Percentiles rank a stretch among this genome's conserved stretches.
These are phyloP conservation scores for Metschnikowia amazonensis DNA, from an alignment of 805 yeast species.

Conservation along the genomic window DNA sequence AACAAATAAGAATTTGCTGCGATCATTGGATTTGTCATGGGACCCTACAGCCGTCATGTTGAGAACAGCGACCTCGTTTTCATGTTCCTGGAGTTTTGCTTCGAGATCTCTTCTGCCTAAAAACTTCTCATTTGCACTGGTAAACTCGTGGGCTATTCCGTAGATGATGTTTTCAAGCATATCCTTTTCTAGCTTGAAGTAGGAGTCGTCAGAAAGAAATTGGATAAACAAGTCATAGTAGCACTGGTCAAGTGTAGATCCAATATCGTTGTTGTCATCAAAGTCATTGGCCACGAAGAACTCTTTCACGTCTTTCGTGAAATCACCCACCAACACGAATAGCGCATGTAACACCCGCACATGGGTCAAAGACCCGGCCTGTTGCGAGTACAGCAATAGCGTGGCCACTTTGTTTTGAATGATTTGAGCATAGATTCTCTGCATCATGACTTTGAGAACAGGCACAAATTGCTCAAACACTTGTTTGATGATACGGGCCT, in stretches of 20 bases:
- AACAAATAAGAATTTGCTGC: slow-evolving; percentile 28
- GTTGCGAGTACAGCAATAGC: slow-evolving; percentile 58
- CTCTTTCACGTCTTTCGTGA: slow-evolving; percentile 62
- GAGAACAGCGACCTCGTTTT: slow-evolving; percentile 23
- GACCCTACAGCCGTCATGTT: slow-evolving; percentile 16
- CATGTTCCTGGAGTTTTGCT: slow-evolving; percentile 34
- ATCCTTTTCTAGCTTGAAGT: slow-evolving; percentile 68
- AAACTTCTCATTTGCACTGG: slow-evolving; percentile 32
- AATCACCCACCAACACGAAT: slow-evolving; percentile 54
- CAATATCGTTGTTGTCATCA: slow-evolving; percentile 45
- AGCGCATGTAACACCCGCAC: slow-evolving; percentile 69
- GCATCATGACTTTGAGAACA: slow-evolving; percentile 67
- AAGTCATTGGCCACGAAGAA: slow-evolving; percentile 48
- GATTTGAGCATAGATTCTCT: slow-evolving; percentile 73
- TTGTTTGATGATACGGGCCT: slow-evolving; percentile 66
- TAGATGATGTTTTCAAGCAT: slow-evolving; percentile 55
- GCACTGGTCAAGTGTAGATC: slow-evolving; percentile 60
- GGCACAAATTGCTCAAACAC: slow-evolving; percentile 70
- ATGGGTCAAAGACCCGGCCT: slow-evolving; percentile 64
- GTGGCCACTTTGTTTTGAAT: slow-evolving; percentile 53
- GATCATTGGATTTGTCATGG: slow-evolving; percentile 20
- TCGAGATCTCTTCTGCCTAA: slow-evolving; percentile 33
- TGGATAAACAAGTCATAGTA: slow-evolving; percentile 70
- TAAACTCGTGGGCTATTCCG: slow-evolving; percentile 44
- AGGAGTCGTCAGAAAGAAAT: slow-evolving; percentile 60